Conservation (phyloP, 805 yeast species). For the Spathaspora boniae region DNA sequence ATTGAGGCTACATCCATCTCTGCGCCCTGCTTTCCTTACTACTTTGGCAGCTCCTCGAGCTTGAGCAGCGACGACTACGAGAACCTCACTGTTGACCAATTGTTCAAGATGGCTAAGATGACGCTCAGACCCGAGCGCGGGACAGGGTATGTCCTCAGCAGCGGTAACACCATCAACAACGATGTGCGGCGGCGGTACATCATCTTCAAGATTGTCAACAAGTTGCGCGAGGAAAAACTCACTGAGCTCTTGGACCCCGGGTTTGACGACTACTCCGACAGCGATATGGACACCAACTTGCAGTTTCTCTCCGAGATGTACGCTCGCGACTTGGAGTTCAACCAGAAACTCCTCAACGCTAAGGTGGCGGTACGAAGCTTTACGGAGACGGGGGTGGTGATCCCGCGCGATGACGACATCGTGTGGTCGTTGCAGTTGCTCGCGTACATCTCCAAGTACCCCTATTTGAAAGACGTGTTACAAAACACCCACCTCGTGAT, state of each 20-base stretch:
- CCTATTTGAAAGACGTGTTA: constrained; percentile 67
- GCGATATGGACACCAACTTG: constrained; percentile 40
- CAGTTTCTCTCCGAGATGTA: constrained; percentile 40
- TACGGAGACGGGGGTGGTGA: constrained; percentile 63
- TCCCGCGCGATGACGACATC: constrained; percentile 90
- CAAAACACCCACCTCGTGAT: constrained; percentile 76
- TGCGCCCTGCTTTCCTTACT: constrained; percentile 12
- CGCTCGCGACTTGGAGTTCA: constrained; percentile 31
- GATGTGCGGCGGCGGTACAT: constrained; percentile 36
- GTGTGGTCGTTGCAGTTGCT: constrained; percentile 89
- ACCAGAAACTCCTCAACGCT: constrained; percentile 23
- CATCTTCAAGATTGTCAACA: constrained; percentile 33
- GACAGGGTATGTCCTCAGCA: background rate
- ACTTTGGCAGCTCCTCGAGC: constrained; percentile 18
- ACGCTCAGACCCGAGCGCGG: constrained; percentile 1
- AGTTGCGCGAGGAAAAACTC: constrained; percentile 35
- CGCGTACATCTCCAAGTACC: constrained; percentile 91
- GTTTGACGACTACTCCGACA: constrained; percentile 24
- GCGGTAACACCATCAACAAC: constrained; percentile 16
- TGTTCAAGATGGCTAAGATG: constrained; percentile 29
- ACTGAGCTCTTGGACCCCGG: constrained; percentile 24
- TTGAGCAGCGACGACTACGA: constrained; percentile 40
- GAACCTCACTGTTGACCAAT: constrained; percentile 31
- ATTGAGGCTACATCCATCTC: constrained; percentile 14
- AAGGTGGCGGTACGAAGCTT: constrained; percentile 36